These are phyloP conservation scores for Ogataea degrootiae DNA, from an alignment of 805 yeast species.

Conservation along the genomic window DNA sequence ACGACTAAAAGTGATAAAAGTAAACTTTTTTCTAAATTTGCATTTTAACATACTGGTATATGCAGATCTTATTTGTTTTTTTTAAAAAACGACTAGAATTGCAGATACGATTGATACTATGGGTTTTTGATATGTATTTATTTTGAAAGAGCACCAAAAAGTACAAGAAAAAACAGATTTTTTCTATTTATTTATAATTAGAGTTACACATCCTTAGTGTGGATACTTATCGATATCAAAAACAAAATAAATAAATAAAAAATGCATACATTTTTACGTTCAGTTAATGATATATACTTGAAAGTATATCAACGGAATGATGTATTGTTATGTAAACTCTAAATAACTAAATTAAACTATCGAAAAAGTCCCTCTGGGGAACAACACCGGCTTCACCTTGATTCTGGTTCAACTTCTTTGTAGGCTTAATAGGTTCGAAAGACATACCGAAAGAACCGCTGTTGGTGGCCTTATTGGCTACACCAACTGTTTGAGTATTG, in stretches of 20 bases:
- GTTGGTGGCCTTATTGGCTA: not conserved
- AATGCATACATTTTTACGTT: no score
- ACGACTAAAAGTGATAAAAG: not conserved
- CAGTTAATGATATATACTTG: no score
- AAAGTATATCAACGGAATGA: not conserved
- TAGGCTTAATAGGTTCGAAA: conserved; percentile 21
- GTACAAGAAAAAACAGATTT: no score
- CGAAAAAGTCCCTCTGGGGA: not conserved
- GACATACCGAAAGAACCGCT: conserved; percentile 2
- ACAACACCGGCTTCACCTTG: conserved; percentile 1
- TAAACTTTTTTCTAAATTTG: not conserved
- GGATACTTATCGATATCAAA: no score
- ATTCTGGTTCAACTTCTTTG: conserved; percentile 11
- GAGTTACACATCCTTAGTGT: no score
- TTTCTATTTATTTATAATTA: no score
- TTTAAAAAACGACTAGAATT: no score
- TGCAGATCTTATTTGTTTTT: not conserved
- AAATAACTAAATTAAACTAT: not conserved
- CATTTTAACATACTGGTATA: not conserved
- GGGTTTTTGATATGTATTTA: no score
- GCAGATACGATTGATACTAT: no score
- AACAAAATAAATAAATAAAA: no score
- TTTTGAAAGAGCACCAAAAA: no score
- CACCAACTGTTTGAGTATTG: not conserved
- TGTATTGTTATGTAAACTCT: not conserved